Evolutionary conservation across 768 basidiomycete genomes (phyloP).

Genomic region (Ramaria sp.): DNA sequence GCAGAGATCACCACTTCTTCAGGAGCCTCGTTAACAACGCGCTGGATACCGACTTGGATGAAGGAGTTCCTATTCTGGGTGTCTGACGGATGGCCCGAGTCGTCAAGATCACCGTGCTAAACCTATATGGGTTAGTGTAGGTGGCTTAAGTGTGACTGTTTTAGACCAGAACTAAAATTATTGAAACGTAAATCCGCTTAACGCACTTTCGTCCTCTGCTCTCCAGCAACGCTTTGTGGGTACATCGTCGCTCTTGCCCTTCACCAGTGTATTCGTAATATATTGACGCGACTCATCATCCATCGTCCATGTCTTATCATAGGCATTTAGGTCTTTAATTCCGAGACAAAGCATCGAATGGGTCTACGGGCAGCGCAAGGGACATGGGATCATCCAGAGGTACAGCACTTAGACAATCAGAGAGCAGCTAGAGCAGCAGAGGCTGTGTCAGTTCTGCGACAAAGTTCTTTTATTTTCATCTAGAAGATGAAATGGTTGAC

Average conservation of each 20-base stretch:
- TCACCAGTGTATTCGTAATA: constrained; percentile 7
- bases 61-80: constrained; percentile 25
- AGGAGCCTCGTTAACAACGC: constrained; percentile 21
- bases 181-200: neutral
- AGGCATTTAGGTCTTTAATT: constrained; percentile 24
- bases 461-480: too few species aligned
- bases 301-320: constrained; percentile 36
- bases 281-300: constrained; percentile 15
- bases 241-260: neutral
- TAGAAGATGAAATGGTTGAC: too few species aligned
- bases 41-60: constrained; percentile 16
- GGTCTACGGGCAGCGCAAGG: constrained; percentile 42
- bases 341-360: constrained; percentile 35
- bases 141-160: constrained; percentile 15
- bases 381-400: constrained; percentile 41
- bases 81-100: constrained; percentile 36
- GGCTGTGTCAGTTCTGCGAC: neutral
- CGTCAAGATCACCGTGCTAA: constrained; percentile 35
- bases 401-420: constrained; percentile 28
- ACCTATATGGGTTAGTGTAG: constrained; percentile 19
- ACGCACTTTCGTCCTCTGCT: constrained; percentile 1
- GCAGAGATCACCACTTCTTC: constrained; percentile 18
- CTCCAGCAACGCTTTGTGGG: neutral
- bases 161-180: neutral
- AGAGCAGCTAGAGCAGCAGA: constrained; percentile 24